Percentiles rank a stretch among this genome's conserved stretches.
Conservation (phyloP, 2,329 filamentous ascomycete genomes). For the Aspergillus sp. region DNA sequence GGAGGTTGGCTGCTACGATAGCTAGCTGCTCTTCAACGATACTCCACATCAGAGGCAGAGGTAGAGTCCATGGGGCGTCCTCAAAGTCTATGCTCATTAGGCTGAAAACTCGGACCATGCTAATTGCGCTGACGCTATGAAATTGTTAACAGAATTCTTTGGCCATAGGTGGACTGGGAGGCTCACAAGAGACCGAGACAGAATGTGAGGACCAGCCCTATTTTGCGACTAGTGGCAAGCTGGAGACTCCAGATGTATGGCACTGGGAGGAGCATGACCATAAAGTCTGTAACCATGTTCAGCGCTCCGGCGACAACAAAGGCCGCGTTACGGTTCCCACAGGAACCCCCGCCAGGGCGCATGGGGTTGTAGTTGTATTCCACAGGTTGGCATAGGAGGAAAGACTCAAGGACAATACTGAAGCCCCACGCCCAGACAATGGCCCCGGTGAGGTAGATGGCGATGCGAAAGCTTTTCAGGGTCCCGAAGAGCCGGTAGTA, state of each 20-base stretch:
- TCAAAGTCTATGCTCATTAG: conserved; percentile 17
- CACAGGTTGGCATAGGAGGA: background rate
- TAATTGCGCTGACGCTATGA: conserved; percentile 22
- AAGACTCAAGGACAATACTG: background rate
- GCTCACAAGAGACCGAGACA: conserved; percentile 23
- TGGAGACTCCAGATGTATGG: conserved; percentile 24
- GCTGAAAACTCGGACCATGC: conserved; percentile 17
- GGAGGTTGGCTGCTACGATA: conserved; percentile 17
- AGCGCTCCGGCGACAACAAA: conserved; percentile 17
- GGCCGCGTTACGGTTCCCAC: conserved; percentile 16
- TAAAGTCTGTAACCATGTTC: conserved; percentile 24
- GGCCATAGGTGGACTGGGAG: background rate
- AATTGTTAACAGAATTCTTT: background rate
- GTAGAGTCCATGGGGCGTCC: conserved; percentile 18
- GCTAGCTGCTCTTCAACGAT: conserved; percentile 20
- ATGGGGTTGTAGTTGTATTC: background rate
- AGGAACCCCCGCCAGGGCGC: background rate
- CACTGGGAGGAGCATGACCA: conserved; percentile 23
- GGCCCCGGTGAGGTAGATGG: background rate
- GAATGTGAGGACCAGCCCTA: conserved; percentile 22
- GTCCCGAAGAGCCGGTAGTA: conserved; percentile 6
- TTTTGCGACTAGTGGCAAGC: conserved; percentile 15
- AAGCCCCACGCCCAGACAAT: conserved; percentile 7
- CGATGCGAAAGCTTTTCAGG: background rate
- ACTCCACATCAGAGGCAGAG: conserved; percentile 17